phyloP scores from a whole-genome alignment of 305 asterid genomes.

The Ilex paraguariensis region DNA sequence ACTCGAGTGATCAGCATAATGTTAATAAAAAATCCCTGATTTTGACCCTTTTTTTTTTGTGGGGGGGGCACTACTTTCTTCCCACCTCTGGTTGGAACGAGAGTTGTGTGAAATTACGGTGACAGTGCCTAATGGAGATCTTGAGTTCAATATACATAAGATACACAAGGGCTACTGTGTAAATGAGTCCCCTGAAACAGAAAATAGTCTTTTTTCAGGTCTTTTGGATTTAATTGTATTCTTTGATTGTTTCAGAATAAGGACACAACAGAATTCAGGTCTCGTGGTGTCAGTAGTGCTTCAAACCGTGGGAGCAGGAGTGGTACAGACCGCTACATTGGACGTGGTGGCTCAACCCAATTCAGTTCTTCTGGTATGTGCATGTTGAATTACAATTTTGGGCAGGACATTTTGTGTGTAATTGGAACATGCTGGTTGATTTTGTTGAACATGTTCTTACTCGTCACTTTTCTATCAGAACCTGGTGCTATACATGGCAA shows the following conservation, averaged over 20 bases:
- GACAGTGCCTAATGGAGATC: no score
- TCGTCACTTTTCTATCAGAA: constrained; percentile 36
- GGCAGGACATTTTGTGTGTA: not conserved
- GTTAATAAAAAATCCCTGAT: no score
- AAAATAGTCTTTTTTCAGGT: no score
- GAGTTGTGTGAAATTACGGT: no score
- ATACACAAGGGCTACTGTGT: no score
- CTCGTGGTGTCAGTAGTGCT: constrained; percentile 49
- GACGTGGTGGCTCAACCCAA: constrained; percentile 58
- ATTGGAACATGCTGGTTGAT: no score
- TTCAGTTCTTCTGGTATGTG: constrained; percentile 50
- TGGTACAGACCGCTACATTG: constrained; percentile 51
- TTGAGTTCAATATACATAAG: no score
- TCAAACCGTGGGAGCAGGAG: constrained; percentile 55
- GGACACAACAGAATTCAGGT: constrained; percentile 62
- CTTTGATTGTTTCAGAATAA: constrained; percentile 44
- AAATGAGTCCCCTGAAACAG: no score
- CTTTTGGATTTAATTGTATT: constrained; percentile 7
- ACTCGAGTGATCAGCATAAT: no score
- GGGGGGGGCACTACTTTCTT: no score
- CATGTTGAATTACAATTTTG: constrained; percentile 8
- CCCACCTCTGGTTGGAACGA: no score
- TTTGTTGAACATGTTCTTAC: not conserved
- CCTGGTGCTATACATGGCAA: constrained; percentile 45
- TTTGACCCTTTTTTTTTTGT: no score